Base-by-base conservation (phyloP, 805 yeast species). In the Trichomonascus vanleenenianus region DNA sequence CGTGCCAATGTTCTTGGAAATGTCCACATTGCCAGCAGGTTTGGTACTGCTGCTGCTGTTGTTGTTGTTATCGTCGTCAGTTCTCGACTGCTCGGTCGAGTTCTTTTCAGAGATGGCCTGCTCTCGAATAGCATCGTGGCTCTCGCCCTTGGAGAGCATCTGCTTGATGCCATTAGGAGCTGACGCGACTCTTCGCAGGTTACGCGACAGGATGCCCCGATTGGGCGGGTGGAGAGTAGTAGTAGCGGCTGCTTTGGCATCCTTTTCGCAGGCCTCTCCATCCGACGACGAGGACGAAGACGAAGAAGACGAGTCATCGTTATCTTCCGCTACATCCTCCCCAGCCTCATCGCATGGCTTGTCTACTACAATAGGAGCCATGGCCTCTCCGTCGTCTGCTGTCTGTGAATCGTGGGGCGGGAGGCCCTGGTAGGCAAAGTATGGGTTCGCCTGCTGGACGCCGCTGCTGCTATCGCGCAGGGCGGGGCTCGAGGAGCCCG, bases 161-260 rank as follows among this genome's bases (percentile, higher is more conserved):
- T 52, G 52, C 43, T 75, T 71, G 20, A 77, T 57, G 8, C 74
- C 83, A 45, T 83, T 69, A 9, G 95, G 95, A 1, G 93, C 94
- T 0, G 95, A 85, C 0, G 95, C 89, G 1, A 84, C 94, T 50
- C 94, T 71, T 49, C 93, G 68, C 19, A 85, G 65, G 16, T 59
- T 53, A 15, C 61, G 45, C 5, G 56, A 54, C 42, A 61, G 56
- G 30, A 52, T 18, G 22, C 54, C 54, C 49, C 39, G 45, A 2
- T 53, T 40, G 12, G 56, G 57, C n/a, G 62, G 53, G n/a, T n/a
- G n/a, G n/a, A n/a, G n/a, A n/a, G n/a, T n/a, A n/a, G n/a, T 8
- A 22, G 7, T 20, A 53, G 53, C 42, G 59, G n/a, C 54, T 40
- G 50, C 51, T 34, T 50, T 49, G 30, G 48, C 51, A 32, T 48